A percentile compares a stretch with the other conserved stretches of the same genome.
Conservation (phyloP, 176 grass and related monocot genomes). For the Carex cristatella region DNA sequence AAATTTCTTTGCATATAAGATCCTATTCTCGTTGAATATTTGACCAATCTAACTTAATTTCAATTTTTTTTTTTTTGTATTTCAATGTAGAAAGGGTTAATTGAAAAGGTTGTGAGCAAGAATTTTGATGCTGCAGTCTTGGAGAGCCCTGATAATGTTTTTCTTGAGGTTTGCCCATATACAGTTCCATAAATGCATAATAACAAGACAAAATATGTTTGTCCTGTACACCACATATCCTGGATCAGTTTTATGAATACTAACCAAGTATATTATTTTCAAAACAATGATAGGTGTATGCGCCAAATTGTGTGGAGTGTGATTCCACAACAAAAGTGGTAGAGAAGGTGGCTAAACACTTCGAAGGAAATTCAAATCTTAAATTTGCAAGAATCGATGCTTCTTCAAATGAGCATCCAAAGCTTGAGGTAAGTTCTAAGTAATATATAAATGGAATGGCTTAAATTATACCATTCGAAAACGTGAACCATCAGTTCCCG, state of each 20-base stretch:
- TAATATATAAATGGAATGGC: not conserved
- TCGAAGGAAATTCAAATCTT: constrained; percentile 32
- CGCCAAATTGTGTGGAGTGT: constrained; percentile 37
- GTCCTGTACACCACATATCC: not conserved
- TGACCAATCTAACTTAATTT: not conserved
- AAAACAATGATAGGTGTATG: constrained; percentile 30
- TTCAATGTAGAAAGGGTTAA: constrained; percentile 26
- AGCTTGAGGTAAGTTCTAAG: constrained; percentile 35
- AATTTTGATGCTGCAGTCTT: constrained; percentile 38
- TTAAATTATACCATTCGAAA: not conserved
- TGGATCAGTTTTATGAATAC: not conserved
- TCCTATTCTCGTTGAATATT: not conserved
- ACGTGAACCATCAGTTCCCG: not conserved
- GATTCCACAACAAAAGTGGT: constrained; percentile 30
- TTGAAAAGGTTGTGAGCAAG: constrained; percentile 45
- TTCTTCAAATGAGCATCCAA: constrained; percentile 51
- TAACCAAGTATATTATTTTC: constrained; percentile 11
- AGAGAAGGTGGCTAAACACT: constrained; percentile 37
- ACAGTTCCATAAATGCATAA: not conserved
- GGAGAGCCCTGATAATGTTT: constrained; percentile 36
- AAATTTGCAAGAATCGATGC: constrained; percentile 47
- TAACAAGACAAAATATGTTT: not conserved
- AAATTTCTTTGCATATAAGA: not conserved
- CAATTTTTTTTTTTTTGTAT: not conserved
- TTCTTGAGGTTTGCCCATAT: constrained; percentile 36